phyloP scores from a whole-genome alignment of 2,329 filamentous ascomycete genomes.

The Didymella pinodella region DNA sequence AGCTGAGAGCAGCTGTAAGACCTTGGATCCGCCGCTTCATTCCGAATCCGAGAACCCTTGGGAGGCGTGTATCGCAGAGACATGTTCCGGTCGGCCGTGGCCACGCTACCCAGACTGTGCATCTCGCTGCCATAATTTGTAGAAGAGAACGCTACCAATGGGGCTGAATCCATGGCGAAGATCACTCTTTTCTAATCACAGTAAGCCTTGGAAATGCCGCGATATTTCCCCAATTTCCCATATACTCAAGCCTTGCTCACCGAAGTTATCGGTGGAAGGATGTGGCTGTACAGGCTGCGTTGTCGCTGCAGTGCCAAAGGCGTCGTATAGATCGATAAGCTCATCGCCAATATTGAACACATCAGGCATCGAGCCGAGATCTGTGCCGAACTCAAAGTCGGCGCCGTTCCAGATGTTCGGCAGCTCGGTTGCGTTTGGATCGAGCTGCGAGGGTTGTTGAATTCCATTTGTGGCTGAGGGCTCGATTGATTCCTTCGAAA shows the following conservation, averaged over 20 bases:
- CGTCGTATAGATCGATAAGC: conserved; percentile 23
- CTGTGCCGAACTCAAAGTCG: conserved; percentile 5
- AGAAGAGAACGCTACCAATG: no score
- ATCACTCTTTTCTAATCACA: conserved; percentile 32
- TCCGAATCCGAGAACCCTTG: neutral
- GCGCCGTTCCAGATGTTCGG: conserved; percentile 9
- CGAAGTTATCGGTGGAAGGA: conserved; percentile 6
- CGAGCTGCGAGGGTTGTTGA: neutral
- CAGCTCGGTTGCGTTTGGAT: neutral
- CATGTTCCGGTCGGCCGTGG: neutral
- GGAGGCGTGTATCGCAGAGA: neutral
- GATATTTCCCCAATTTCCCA: conserved; percentile 25
- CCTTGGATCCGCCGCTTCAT: neutral
- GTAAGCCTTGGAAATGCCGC: conserved; percentile 22
- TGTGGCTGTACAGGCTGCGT: conserved; percentile 7
- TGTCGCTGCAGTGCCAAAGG: conserved; percentile 15
- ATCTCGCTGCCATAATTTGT: neutral
- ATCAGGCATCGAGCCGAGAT: conserved; percentile 24
- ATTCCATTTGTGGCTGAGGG: neutral
- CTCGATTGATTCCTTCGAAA: neutral
- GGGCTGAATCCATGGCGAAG: neutral
- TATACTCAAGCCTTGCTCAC: conserved; percentile 15
- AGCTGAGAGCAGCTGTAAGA: neutral
- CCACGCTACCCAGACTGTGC: neutral
- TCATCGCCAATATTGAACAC: conserved; percentile 24